Percentiles rank a stretch among this genome's conserved stretches.
Conservation (phyloP, 768 basidiomycete species). For the Rickenella mellea region DNA sequence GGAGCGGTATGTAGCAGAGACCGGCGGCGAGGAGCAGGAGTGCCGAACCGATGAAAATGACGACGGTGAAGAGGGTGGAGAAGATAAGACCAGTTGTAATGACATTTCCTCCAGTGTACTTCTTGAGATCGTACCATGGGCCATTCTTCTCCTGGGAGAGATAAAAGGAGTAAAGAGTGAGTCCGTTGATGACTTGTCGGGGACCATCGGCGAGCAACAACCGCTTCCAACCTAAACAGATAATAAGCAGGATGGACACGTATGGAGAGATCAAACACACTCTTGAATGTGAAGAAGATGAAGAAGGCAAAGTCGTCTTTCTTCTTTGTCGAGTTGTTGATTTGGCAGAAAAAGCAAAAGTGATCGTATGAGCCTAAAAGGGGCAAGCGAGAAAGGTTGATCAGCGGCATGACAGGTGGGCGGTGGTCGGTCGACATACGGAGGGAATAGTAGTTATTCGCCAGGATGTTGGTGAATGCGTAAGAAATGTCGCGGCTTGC, state of each 20-base stretch:
- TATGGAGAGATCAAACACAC: conserved; percentile 31
- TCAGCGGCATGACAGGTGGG: conserved; percentile 3
- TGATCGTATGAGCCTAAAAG: conserved; percentile 82
- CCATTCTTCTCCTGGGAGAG: conserved; percentile 40
- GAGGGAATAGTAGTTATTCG: conserved; percentile 92
- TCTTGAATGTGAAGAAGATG: conserved; percentile 99
- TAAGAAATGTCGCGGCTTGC: conserved; percentile 94
- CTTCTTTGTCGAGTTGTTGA: conserved; percentile 89
- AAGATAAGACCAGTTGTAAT: conserved; percentile 80
- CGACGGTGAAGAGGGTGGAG: conserved; percentile 83
- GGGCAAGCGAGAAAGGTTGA: not conserved
- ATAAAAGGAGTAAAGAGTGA: conserved; percentile 91
- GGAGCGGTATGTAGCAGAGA: conserved; percentile 84
- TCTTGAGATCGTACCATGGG: conserved; percentile 58
- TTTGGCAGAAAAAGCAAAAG: conserved; percentile 97
- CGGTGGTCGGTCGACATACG: too few species aligned
- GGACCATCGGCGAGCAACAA: conserved; percentile 88
- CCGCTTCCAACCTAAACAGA: conserved; percentile 69
- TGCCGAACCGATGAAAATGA: conserved; percentile 79
- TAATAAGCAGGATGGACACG: not conserved
- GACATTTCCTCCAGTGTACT: conserved; percentile 73
- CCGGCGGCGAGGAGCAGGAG: conserved; percentile 77
- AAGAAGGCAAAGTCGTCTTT: conserved; percentile 99
- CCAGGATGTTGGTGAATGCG: conserved; percentile 96
- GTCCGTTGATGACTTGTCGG: conserved; percentile 94